Conservation (phyloP, 1,284 basidiomycete species). For the Trichosporon sp. region DNA sequence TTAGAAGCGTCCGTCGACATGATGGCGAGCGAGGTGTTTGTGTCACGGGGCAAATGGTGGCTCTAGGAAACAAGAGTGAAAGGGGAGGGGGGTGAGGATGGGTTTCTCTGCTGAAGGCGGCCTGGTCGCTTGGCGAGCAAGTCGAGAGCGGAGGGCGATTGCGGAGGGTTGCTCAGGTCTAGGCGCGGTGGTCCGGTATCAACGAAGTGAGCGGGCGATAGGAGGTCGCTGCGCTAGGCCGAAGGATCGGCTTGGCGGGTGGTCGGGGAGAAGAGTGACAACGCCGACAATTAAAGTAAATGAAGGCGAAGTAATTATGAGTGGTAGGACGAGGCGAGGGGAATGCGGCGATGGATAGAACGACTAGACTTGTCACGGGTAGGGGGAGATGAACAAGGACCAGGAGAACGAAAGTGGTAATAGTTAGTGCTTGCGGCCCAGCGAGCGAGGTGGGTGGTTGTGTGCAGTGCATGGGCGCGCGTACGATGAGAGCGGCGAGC, state of each 20-base stretch:
- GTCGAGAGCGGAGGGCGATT: neutral
- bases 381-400: no score
- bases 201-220: neutral
- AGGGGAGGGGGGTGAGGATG: neutral
- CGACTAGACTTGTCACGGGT: neutral
- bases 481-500: no score
- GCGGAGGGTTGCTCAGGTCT: neutral
- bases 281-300: neutral
- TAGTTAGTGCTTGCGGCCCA: no score
- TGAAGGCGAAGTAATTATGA: neutral
- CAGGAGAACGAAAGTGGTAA: neutral
- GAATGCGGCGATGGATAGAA: neutral
- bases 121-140: neutral
- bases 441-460: neutral
- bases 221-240: neutral
- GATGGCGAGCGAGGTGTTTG: conserved; percentile 1
- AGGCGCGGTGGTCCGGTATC: neutral
- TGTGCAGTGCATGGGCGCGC: no score
- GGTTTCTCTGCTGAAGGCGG: neutral
- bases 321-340: neutral
- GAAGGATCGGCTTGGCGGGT: neutral
- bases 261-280: neutral
- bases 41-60: neutral
- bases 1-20: conserved; percentile 39
- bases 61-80: neutral